Base-by-base conservation (phyloP, 2,329 filamentous ascomycete genomes). In the Trichoderma atrobrunneum region DNA sequence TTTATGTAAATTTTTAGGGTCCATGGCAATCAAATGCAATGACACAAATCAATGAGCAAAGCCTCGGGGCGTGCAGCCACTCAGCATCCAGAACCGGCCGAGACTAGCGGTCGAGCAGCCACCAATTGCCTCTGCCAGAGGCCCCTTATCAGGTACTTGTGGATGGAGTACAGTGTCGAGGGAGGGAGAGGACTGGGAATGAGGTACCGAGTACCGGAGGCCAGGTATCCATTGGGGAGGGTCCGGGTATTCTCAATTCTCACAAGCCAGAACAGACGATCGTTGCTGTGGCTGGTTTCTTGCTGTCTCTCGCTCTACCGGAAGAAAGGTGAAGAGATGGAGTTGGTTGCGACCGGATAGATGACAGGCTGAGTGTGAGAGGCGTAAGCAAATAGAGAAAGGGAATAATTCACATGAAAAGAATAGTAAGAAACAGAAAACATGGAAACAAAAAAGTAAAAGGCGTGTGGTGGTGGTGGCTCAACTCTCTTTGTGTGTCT, bases 1-100 rank as follows among this genome's bases (percentile, higher is more conserved):
- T 70, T 70, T 70, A 70, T 62, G 67, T 61, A 62, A 61, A 48
- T 54, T 24, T 30, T 51, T 70, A 39, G 32, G 51, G 51, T 34
- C 34, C 39, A 34, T 48, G 67, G 57, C 66, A 69, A 69, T 69
- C 66, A 62, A 21, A 62, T 70, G 34, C 28, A 71, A 71, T 71
- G 68, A 71, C 68, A 71, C 51, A 48, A 71, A 57, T 71, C 68
- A 71, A 71, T 71, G 68, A 71, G 68, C 68, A 71, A 69, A 64
- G 60, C 60, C 68, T 32, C 48, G 28, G 16, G 32, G n/a, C 18
- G 60, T 36, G 68, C 60, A 51, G 43, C 60, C 68, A 71, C 59
- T 71, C 68, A 71, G 68, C n/a, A 56, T 39, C 68, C 68, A 64
- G 68, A 57, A 30, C 51, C 48, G 34, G 32, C 8, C 18, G 43